phyloP scores from a whole-genome alignment of 106 monocot genomes.

The Acorus calamus region DNA sequence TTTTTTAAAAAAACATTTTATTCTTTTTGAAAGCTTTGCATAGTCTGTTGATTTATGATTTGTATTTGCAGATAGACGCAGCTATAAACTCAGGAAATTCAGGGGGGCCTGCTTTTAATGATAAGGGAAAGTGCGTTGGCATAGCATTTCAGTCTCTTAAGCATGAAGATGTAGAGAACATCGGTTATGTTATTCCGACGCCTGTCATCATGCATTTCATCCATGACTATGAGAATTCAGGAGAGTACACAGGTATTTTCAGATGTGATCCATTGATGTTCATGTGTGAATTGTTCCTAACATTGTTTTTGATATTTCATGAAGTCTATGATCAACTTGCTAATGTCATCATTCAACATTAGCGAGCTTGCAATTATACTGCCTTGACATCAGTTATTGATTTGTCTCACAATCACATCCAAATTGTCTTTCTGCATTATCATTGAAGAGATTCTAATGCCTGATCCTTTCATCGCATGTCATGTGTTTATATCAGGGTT shows the following conservation, averaged over 20 bases:
- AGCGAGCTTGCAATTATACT: no score
- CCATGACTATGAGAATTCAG: slow-evolving; percentile 87
- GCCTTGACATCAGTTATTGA: no score
- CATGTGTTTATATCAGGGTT: slow-evolving; percentile 39
- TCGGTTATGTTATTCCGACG: slow-evolving; percentile 97
- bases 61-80: slow-evolving; percentile 75
- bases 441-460: no score
- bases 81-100: slow-evolving; percentile 99
- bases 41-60: neutral
- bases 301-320: no score
- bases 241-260: slow-evolving; percentile 79
- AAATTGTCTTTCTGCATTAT: no score
- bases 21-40: neutral
- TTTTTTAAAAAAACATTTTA: neutral
- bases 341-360: no score
- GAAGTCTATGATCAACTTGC: no score
- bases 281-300: no score
- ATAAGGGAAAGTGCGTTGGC: slow-evolving; percentile 95
- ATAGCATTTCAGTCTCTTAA: slow-evolving; percentile 99
- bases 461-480: neutral
- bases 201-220: slow-evolving; percentile 96
- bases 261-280: no score
- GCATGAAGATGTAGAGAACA: slow-evolving; percentile 98
- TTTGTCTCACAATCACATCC: no score
- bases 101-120: slow-evolving; percentile 98